Percentiles rank a stretch among this genome's conserved stretches.
phyloP scores from a whole-genome alignment of 1,139 yeast species.

The Sugiyamaella neomexicana region DNA sequence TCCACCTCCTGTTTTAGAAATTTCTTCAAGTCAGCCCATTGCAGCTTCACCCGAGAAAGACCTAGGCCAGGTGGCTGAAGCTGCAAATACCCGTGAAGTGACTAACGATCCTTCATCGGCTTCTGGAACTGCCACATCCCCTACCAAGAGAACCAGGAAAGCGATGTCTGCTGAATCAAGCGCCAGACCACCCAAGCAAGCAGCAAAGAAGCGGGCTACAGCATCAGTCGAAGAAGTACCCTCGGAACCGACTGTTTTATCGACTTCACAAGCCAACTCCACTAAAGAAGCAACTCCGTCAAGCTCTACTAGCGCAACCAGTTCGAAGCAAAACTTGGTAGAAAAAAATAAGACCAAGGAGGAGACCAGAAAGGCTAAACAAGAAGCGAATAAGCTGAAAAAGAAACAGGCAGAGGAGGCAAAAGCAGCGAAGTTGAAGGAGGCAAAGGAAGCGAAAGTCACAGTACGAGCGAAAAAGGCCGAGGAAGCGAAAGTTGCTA shows the following conservation, averaged over 20 bases:
- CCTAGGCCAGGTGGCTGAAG: too few species aligned
- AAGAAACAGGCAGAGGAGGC: constrained; percentile 5
- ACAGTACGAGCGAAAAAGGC: constrained; percentile 11
- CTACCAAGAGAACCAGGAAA: not conserved
- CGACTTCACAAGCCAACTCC: not conserved
- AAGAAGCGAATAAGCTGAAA: not conserved
- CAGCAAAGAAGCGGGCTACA: not conserved
- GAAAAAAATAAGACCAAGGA: not conserved
- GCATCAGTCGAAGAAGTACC: not conserved
- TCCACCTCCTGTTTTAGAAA: not conserved
- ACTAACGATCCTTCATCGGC: not conserved
- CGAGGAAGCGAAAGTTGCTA: constrained; percentile 16
- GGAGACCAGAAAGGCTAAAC: not conserved
- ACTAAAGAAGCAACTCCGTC: not conserved
- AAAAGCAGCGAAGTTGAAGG: constrained; percentile 6
- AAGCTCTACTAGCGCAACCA: not conserved
- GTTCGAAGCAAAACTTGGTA: not conserved
- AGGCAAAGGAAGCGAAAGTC: constrained; percentile 15
- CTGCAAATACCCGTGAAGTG: not conserved
- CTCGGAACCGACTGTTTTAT: not conserved
- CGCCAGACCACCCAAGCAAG: not conserved
- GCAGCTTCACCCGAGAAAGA: not conserved
- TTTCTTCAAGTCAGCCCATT: constrained; percentile 2
- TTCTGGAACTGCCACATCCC: not conserved
- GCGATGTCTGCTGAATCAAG: not conserved